Evolutionary conservation across 1,139 yeast genomes (phyloP), one percentile per base, ranked within the genome.

Genomic region (Meyerozyma elateridarum): DNA sequence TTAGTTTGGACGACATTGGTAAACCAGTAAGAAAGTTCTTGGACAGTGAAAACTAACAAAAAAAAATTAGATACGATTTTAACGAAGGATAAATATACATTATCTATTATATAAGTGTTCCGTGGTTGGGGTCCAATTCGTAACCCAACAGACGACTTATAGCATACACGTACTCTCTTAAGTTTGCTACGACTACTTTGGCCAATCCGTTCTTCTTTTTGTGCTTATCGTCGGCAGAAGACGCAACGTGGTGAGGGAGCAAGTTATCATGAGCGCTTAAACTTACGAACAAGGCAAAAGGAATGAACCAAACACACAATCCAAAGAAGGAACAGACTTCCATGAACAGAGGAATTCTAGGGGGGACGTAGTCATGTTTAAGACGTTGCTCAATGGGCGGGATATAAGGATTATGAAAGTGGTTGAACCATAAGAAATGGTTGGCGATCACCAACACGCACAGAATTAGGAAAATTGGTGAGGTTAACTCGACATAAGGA

Each of bases 271-370:
- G 85, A 5, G 97, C 97, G 52, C 95, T 84, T 39, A 91, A 69
- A 32, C 95, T 83, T 17, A 93, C 91, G 58, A 93, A 89, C 40
- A 93, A 67, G 2, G 96, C 80, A 57, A 91, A 88, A 20, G 99
- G 99, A 27, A 91, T 74, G 39, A 89, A 70, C 99, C 99, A 91
- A 9, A 91, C 81, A 47, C 94, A 81, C 27, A 91, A 63, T 1
- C 96, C 98, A 51, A 93, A 88, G 56, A 91, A 91, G 4, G 96
- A 83, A 17, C 96, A 85, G 3, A 91, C 85, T 52, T 93, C 96
- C 1, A 88, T 66, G 51, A 91, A 91, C 6, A 83, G 68, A 1
- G 95, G 94, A 38, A 85, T 74, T 33, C 74, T 73, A n/a, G 83
- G 84, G 18, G 85, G 76, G 15, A 59, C 61, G 46, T 79, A 81